Conservation (phyloP, 2,329 filamentous ascomycete genomes). For the Neonectria coccinea region DNA sequence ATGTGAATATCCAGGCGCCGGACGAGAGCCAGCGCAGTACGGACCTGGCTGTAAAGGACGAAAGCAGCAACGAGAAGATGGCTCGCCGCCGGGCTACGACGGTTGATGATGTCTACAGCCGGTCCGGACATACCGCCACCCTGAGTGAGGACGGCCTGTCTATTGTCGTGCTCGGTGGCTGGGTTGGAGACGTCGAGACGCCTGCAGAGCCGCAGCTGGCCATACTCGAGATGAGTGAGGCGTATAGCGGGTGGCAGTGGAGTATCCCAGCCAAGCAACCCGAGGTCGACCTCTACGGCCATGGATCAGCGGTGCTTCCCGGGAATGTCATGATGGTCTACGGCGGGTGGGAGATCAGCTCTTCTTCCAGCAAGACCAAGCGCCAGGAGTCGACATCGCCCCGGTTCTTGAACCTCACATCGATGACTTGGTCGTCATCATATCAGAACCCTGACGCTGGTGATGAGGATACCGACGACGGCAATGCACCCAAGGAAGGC, state of each 20-base stretch:
- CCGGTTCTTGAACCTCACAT: constrained; percentile 69
- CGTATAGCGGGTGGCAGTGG: constrained; percentile 83
- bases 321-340: constrained; percentile 77
- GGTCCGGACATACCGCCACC: constrained; percentile 90
- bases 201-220: constrained; percentile 86
- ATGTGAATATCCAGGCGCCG: constrained; percentile 72
- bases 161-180: constrained; percentile 88
- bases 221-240: constrained; percentile 78
- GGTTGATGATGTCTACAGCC: constrained; percentile 71
- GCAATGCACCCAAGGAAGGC: constrained; percentile 42
- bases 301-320: constrained; percentile 72
- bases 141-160: constrained; percentile 81
- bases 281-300: constrained; percentile 67
- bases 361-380: constrained; percentile 48
- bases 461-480: constrained; percentile 20
- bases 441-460: constrained; percentile 60
- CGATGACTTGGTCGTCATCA: constrained; percentile 62
- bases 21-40: constrained; percentile 54
- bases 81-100: constrained; percentile 32
- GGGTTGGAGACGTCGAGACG: constrained; percentile 84
- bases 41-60: constrained; percentile 65
- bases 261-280: constrained; percentile 67
- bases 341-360: constrained; percentile 67
- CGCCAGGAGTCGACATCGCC: constrained; percentile 49
- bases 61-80: constrained; percentile 11